These are phyloP conservation scores for Hansfordia pulvinata DNA, from an alignment of 2,329 filamentous ascomycete genomes.

Conservation along the genomic window DNA sequence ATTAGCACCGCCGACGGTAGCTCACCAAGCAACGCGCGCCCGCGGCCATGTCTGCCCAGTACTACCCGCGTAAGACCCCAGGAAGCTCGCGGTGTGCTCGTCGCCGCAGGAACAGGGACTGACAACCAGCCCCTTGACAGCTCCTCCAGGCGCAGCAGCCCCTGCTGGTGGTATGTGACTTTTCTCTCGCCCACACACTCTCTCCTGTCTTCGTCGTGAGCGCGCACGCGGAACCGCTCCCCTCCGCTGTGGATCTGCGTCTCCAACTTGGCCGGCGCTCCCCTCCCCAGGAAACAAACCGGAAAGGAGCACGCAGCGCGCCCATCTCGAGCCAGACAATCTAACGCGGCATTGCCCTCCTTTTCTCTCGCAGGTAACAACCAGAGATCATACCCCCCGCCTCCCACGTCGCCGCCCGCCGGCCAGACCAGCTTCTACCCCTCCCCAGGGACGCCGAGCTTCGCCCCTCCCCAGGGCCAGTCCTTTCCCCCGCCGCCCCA, in stretches of 20 bases:
- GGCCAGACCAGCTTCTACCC: conserved; percentile 30
- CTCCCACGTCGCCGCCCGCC: conserved; percentile 32
- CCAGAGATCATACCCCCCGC: conserved; percentile 29
- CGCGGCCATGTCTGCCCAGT: conserved; percentile 26
- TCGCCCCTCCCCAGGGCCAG: conserved; percentile 17
- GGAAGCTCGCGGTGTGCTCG: conserved; percentile 1
- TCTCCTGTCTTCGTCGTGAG: background rate
- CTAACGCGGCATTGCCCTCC: conserved; percentile 4
- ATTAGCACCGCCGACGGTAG: no score
- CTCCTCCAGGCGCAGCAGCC: conserved; percentile 24
- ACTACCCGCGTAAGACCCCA: conserved; percentile 30
- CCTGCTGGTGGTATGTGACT: no score
- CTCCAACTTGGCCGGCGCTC: no score
- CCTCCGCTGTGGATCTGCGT: no score
- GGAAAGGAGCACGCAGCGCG: no score
- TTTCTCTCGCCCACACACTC: conserved; percentile 6
- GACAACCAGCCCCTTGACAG: conserved; percentile 13
- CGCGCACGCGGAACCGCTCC: no score
- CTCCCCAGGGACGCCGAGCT: conserved; percentile 24
- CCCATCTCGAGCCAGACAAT: no score
- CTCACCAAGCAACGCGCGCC: no score
- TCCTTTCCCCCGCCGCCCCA: conserved; percentile 13
- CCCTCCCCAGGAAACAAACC: no score
- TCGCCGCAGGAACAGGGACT: conserved; percentile 4
- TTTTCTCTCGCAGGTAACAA: conserved; percentile 6